Base-by-base conservation (phyloP, 345 rosid species). In the Iberis pinnata region DNA sequence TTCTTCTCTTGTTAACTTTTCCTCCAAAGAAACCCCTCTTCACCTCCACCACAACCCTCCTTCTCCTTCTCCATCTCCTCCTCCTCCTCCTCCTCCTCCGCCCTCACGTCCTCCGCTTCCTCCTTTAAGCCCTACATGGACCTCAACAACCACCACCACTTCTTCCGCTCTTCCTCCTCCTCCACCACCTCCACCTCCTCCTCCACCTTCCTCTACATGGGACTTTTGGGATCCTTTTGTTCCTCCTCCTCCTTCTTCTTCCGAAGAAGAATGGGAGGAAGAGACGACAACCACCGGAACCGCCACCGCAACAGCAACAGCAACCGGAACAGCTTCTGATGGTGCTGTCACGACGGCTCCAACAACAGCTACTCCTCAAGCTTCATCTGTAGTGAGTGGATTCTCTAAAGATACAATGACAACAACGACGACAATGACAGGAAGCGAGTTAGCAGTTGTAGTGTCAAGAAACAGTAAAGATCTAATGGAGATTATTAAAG, bases 161-260 rank as follows among this genome's bases (percentile, higher is more conserved):
- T 58, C 92, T 66, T 54, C 81, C 0, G 73, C 71, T 38, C 68
- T 58, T 2, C 88, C 70, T 7, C 86, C 60, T 52, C 65, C 65
- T 16, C 13, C 82, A 14, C 10, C 82, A 8, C 4, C 80, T 42
- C 14, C 82, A 0, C 69, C 97, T 1, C 95, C 95, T 0, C 95
- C 98, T 1, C 93, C 93, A 0, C 77, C 75, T 16, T 71, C 86
- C 0, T 81, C 89, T 4, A 73, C 81, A 47, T 90, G 98, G 98
- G 98, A 90, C 60, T 84, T 84, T 59, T 89, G 95, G 98, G 89
- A 87, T 65, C 96, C 98, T 3, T 90, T 87, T 55, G 67, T 64
- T 14, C 90, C 81, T 12, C 80, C 46, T 0, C 71, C 86, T 36
- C 55, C 76, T 53, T 67, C 82, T 20, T 72, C 66, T 15, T 68